Evolutionary conservation across 805 yeast genomes (phyloP).

Genomic region (Saturnispora galanensis): DNA sequence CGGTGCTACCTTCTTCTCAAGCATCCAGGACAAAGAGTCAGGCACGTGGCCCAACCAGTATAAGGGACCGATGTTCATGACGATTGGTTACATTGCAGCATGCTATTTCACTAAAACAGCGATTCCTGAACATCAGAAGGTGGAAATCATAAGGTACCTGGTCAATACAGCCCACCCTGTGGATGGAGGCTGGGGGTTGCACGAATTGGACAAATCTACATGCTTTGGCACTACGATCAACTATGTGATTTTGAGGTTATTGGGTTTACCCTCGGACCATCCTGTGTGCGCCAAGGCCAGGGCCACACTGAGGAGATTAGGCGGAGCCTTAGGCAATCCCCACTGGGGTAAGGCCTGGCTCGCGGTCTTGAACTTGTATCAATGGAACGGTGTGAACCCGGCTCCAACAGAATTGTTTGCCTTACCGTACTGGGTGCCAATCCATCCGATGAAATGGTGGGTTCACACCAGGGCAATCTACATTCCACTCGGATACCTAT

Average conservation of each 20-base stretch:
- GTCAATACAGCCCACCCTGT: constrained; percentile 94
- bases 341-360: constrained; percentile 98
- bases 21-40: constrained; percentile 62
- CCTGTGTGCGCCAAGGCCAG: constrained; percentile 74
- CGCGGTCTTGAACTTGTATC: constrained; percentile 66
- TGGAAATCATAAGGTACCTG: constrained; percentile 73
- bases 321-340: constrained; percentile 86
- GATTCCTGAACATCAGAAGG: constrained; percentile 54
- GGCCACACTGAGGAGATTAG: constrained; percentile 53
- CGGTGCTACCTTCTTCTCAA: constrained; percentile 60
- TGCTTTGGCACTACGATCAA: constrained; percentile 90
- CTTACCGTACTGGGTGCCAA: constrained; percentile 68
- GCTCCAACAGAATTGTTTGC: constrained; percentile 95
- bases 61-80: constrained; percentile 97
- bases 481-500: constrained; percentile 74
- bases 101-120: constrained; percentile 58
- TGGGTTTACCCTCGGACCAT: constrained; percentile 69
- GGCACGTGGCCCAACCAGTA: constrained; percentile 90
- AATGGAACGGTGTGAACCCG: constrained; percentile 97
- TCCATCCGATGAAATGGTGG: constrained; percentile 99
- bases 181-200: constrained; percentile 99
- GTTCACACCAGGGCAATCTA: constrained; percentile 94
- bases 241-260: constrained; percentile 68
- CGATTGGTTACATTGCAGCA: constrained; percentile 76
- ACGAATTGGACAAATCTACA: constrained; percentile 84